Base-by-base conservation (phyloP, 352 stramenopile genomes). In the Phytophthora ohioensis region DNA sequence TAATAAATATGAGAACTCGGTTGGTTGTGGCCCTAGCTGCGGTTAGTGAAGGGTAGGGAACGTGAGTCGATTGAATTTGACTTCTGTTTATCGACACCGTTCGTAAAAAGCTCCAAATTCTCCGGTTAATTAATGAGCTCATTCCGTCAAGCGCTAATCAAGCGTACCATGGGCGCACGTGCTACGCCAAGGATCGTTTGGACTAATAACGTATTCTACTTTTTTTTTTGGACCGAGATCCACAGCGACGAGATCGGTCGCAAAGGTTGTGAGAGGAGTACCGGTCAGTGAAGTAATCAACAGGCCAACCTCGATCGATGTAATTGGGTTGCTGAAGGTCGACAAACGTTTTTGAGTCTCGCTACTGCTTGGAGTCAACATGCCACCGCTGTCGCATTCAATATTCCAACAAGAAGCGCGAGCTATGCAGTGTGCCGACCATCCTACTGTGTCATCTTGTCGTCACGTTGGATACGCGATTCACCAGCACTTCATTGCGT, bases 361-460 rank as follows among this genome's bases (percentile, higher is more conserved):
- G 81, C 81, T 1, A 56, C 69, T 4, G 81, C 63, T 0, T 91
- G 81, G 84, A 83, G 71, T 60, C 69, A 67, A 7, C 84, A 91
- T 27, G 75, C 84, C 8, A 91, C 81, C 1, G 84, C 76, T 5
- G 68, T 90, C n/a, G 87, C 81, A 66, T 91, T 91, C 31, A 81
- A 91, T 34, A 75, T 86, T 13, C 53, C 69, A 0, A 15, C 46
- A 0, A 65, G 67, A 79, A 61, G 73, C 71, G 27, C 73, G 84
- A 49, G 81, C 84, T 3, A 82, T 89, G 67, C 71, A 64, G 38
- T 80, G 84, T 0, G 38, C 71, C 0, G 67, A 76, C 41, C 81
- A 90, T 56, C 75, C 78, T 13, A 87, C 80, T 3, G 64, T 90
- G 0, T 64, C 74, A 2, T 78, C 81, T 5, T 80, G 81, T 7